These are phyloP conservation scores for Aspergillus sp. DNA, from an alignment of 2,329 filamentous ascomycete species.

Conservation along the genomic window DNA sequence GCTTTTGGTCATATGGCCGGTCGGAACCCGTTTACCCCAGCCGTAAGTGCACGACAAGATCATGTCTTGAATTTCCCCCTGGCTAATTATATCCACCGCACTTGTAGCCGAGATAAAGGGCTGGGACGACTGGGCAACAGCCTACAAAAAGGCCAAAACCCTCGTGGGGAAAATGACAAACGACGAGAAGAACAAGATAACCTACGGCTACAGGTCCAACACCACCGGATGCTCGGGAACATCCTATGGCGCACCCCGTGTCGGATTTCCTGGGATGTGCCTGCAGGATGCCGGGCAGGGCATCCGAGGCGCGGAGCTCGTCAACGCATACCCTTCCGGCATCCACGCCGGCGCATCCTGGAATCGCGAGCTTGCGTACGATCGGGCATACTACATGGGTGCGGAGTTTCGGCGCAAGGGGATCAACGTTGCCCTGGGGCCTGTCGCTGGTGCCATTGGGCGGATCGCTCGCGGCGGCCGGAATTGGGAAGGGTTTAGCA, in stretches of 20 bases:
- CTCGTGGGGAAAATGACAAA: slow-evolving; percentile 17
- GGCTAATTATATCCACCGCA: no score
- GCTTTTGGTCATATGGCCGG: no score
- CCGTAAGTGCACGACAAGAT: no score
- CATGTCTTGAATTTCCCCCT: no score
- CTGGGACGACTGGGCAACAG: slow-evolving; percentile 14
- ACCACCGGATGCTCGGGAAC: slow-evolving; percentile 18
- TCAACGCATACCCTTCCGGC: neutral
- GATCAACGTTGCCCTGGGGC: slow-evolving; percentile 40
- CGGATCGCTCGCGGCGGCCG: slow-evolving; percentile 20
- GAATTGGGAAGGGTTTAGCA: slow-evolving; percentile 38
- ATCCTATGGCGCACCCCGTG: slow-evolving; percentile 7
- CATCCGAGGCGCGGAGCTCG: neutral
- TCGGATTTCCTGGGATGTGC: slow-evolving; percentile 20
- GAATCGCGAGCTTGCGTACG: slow-evolving; percentile 59
- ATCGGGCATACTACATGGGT: slow-evolving; percentile 59
- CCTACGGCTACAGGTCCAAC: slow-evolving; percentile 10
- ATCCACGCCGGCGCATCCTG: slow-evolving; percentile 38
- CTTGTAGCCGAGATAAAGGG: slow-evolving; percentile 4
- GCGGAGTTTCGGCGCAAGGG: slow-evolving; percentile 62
- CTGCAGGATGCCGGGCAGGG: slow-evolving; percentile 20
- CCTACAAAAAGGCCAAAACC: slow-evolving; percentile 17
- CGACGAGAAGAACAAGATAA: slow-evolving; percentile 23
- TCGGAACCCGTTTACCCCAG: no score
- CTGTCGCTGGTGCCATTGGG: slow-evolving; percentile 48